These are phyloP conservation scores for Proliferodiscus dingleyae DNA, from an alignment of 2,329 filamentous ascomycete species.

Conservation along the genomic window DNA sequence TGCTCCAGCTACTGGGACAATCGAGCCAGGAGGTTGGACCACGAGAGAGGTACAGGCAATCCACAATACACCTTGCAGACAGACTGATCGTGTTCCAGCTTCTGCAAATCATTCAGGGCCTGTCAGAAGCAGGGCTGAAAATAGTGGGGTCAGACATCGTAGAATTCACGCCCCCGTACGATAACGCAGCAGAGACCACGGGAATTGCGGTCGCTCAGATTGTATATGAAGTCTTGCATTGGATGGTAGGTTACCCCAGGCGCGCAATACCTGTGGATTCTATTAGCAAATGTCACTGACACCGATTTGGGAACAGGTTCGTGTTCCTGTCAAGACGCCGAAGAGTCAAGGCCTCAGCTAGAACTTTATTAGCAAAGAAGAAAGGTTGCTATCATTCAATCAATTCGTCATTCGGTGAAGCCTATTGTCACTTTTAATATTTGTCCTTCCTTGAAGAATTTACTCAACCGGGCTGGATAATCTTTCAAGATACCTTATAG, in stretches of 20 bases:
- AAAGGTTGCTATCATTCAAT: too few species aligned
- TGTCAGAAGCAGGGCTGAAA: constrained; percentile 27
- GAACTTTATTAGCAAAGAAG: too few species aligned
- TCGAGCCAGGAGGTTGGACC: constrained; percentile 32
- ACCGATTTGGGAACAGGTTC: background rate
- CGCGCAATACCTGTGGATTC: background rate
- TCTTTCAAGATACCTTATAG: too few species aligned
- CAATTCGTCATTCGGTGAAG: too few species aligned
- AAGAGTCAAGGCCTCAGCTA: too few species aligned
- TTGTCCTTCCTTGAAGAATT: too few species aligned
- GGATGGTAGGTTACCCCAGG: constrained; percentile 21
- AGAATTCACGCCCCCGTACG: constrained; percentile 30
- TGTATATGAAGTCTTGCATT: constrained; percentile 29
- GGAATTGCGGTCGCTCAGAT: constrained; percentile 27
- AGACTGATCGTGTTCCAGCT: constrained; percentile 15
- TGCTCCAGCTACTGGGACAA: constrained; percentile 30
- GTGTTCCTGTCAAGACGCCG: constrained; percentile 24
- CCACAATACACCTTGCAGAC: too few species aligned
- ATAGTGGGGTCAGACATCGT: constrained; percentile 31
- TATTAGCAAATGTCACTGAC: background rate
- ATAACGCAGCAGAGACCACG: constrained; percentile 30
- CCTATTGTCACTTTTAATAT: too few species aligned
- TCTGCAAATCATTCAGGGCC: constrained; percentile 26
- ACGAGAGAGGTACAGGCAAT: constrained; percentile 30
- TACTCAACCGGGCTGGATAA: too few species aligned